Evolutionary conservation across 2,329 filamentous ascomycete species (phyloP).

Genomic region (Helminthosporium solani): DNA sequence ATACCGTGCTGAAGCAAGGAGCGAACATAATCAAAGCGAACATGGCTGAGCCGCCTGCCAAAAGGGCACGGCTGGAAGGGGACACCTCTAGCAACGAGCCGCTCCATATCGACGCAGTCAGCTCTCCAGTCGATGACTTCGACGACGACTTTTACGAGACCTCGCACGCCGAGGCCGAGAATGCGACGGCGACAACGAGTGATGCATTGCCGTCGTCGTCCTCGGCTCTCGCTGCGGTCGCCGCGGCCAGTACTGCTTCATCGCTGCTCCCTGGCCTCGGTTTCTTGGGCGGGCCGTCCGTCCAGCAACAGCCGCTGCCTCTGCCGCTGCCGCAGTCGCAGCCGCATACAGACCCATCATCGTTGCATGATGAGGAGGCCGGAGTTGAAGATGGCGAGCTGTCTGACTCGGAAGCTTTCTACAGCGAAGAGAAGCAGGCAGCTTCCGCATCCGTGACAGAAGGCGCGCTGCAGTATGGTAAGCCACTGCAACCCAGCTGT

Average conservation of each 20-base stretch:
- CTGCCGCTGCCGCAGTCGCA: slow-evolving; percentile 10
- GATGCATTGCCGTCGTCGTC: slow-evolving; percentile 2
- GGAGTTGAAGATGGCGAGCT: slow-evolving; percentile 34
- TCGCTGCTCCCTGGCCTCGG: slow-evolving; percentile 39
- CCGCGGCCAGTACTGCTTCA: slow-evolving; percentile 24
- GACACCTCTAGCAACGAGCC: slow-evolving; percentile 32
- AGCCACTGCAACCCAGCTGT: slow-evolving; percentile 25
- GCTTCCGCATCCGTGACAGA: slow-evolving; percentile 16
- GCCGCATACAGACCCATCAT: slow-evolving; percentile 7
- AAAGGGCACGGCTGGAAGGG: slow-evolving; percentile 43
- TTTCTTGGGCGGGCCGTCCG: slow-evolving; percentile 26
- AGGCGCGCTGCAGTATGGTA: slow-evolving; percentile 30
- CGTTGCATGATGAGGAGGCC: slow-evolving; percentile 18
- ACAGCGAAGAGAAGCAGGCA: slow-evolving; percentile 27
- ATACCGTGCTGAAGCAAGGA: slow-evolving; percentile 27
- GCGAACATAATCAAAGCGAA: slow-evolving; percentile 34
- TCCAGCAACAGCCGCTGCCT: slow-evolving; percentile 20
- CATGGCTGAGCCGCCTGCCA: slow-evolving; percentile 42
- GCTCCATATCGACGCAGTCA: slow-evolving; percentile 34
- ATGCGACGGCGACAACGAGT: slow-evolving; percentile 14
- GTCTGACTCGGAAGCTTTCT: slow-evolving; percentile 32
- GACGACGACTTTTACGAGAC: slow-evolving; percentile 44
- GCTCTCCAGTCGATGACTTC: slow-evolving; percentile 43
- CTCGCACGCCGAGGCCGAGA: slow-evolving; percentile 29
- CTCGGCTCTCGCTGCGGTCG: slow-evolving; percentile 20